Conservation (phyloP, 306 rosid species). For the Cyclanthera cordifolia region DNA sequence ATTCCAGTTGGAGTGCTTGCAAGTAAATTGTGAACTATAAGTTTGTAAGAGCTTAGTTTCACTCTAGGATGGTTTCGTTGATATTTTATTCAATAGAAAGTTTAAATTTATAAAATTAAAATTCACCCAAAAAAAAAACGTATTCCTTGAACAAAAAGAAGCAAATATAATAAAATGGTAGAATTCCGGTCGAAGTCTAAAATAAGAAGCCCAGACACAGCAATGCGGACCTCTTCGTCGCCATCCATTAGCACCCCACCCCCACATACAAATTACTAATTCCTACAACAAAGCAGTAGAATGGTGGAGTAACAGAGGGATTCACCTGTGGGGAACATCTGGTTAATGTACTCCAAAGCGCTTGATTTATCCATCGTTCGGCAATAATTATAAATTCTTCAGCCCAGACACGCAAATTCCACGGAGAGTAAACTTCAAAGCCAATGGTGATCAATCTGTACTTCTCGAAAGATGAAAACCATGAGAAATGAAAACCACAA, state of each 20-base stretch:
- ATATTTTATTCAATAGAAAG: not conserved
- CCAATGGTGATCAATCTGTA: not conserved
- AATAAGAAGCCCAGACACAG: not conserved
- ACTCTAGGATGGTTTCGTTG: not conserved
- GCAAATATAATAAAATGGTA: not conserved
- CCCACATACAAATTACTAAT: not conserved
- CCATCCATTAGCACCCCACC: not conserved
- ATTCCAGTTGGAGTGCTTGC: not conserved
- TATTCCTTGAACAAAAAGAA: not conserved
- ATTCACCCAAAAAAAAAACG: not conserved
- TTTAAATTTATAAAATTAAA: not conserved
- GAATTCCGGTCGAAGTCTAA: not conserved
- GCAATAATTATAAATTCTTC: conserved; percentile 4
- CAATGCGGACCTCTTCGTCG: not conserved
- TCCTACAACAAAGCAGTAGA: not conserved
- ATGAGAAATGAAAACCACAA: not conserved
- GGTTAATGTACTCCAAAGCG: conserved; percentile 88
- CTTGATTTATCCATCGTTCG: conserved; percentile 82
- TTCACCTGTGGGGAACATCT: conserved; percentile 95
- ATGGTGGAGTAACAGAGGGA: not conserved
- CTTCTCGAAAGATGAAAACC: not conserved
- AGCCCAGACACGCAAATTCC: conserved; percentile 3
- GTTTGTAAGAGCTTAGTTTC: not conserved
- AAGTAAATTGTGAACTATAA: not conserved
- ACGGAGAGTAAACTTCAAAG: not conserved